Percentiles rank a stretch among this genome's conserved stretches.
Evolutionary conservation across 495 filamentous ascomycete species (phyloP).

Genomic region (Penicillium mononematosum): DNA sequence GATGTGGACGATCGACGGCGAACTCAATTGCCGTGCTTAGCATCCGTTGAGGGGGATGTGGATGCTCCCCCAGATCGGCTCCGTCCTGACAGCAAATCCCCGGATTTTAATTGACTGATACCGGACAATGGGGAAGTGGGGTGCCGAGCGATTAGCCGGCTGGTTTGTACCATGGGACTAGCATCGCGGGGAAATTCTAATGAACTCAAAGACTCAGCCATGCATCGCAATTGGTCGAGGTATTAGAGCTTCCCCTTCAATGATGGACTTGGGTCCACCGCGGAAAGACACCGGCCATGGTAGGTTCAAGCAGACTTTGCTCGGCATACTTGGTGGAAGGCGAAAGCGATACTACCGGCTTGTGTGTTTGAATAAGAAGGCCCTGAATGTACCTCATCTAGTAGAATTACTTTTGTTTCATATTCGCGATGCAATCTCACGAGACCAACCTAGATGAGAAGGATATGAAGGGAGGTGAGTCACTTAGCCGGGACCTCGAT

Average conservation of each 20-base stretch:
- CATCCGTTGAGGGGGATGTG: constrained; percentile 8
- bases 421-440: not conserved
- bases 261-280: constrained; percentile 8
- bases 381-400: not conserved
- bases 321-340: not conserved
- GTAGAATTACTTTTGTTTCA: not conserved
- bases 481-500: constrained; percentile 26
- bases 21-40: constrained; percentile 7
- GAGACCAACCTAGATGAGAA: constrained; percentile 8
- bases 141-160: constrained; percentile 6
- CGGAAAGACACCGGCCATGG: constrained; percentile 16
- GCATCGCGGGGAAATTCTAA: constrained; percentile 11
- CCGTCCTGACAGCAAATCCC: constrained; percentile 1
- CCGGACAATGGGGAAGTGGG: not conserved
- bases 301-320: constrained; percentile 16
- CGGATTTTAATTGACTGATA: not conserved
- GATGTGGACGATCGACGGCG: not conserved
- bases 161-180: not conserved
- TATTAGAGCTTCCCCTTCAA: constrained; percentile 1
- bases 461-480: constrained; percentile 11
- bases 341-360: not conserved
- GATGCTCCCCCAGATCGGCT: constrained; percentile 1
- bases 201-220: not conserved
- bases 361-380: not conserved
- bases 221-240: not conserved